phyloP scores from a whole-genome alignment of 495 filamentous ascomycete genomes.

The Elaphomyces granulatus region DNA sequence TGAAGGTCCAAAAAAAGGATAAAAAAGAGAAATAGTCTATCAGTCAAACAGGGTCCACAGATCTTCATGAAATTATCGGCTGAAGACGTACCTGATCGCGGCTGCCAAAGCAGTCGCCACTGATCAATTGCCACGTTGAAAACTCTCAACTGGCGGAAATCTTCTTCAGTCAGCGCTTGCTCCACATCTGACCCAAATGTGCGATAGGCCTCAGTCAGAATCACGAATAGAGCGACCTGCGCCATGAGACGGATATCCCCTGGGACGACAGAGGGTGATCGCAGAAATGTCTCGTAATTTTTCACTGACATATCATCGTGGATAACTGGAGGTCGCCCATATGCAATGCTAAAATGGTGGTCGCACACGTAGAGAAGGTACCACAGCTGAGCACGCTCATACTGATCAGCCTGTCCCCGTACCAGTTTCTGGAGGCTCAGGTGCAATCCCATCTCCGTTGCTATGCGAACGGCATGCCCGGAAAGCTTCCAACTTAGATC shows the following conservation, averaged over 20 bases:
- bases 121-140: conserved; percentile 42
- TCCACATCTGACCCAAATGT: conserved; percentile 42
- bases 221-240: conserved; percentile 43
- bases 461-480: conserved; percentile 39
- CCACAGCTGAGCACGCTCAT: conserved; percentile 34
- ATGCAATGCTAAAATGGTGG: conserved; percentile 41
- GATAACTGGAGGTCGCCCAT: conserved; percentile 39
- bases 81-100: conserved; percentile 29
- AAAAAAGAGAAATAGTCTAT: neutral
- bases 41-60: neutral
- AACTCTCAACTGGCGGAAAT: conserved; percentile 35
- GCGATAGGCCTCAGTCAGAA: conserved; percentile 42
- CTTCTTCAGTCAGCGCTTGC: conserved; percentile 36
- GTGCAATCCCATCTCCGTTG: conserved; percentile 38
- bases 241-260: conserved; percentile 40
- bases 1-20: conserved; percentile 8
- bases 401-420: conserved; percentile 32
- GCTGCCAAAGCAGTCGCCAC: conserved; percentile 43
- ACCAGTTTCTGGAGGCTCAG: conserved; percentile 37
- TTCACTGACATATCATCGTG: conserved; percentile 39
- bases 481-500: conserved; percentile 41
- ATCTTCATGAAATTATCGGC: neutral
- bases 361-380: conserved; percentile 42
- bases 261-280: conserved; percentile 30
- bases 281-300: conserved; percentile 37